These are phyloP conservation scores for Phylloporus arenicola DNA, from an alignment of 768 basidiomycete species.

Conservation along the genomic window DNA sequence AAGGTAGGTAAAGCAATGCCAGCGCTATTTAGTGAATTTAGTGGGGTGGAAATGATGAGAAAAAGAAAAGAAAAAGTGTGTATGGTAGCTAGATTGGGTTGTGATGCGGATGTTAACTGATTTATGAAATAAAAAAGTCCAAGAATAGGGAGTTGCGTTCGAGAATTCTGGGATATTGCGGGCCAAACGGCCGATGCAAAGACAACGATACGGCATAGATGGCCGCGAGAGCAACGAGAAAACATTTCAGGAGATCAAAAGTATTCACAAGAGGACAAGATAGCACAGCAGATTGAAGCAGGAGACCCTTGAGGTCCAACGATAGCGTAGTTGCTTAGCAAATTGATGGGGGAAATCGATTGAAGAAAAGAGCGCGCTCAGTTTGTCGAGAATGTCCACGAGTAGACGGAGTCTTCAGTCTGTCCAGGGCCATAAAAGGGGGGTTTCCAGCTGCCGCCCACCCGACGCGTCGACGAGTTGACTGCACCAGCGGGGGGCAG, in stretches of 20 bases:
- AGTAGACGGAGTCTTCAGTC: slow-evolving; percentile 28
- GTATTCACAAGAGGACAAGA: slow-evolving; percentile 24
- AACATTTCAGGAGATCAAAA: slow-evolving; percentile 2
- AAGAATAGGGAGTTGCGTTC: slow-evolving; percentile 1
- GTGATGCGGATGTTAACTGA: slow-evolving; percentile 5
- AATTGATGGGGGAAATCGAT: slow-evolving; percentile 11
- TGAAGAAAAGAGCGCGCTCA: not conserved
- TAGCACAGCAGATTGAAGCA: slow-evolving; percentile 4
- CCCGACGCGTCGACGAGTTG: slow-evolving; percentile 46
- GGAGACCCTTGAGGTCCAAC: slow-evolving; percentile 4
- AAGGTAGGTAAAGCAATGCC: not conserved
- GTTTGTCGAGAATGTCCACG: slow-evolving; percentile 23
- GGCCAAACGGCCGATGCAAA: not conserved
- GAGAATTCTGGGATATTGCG: not conserved
- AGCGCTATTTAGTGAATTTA: not conserved
- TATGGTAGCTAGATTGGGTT: slow-evolving; percentile 3
- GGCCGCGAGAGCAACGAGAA: not conserved
- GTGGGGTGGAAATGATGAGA: not conserved
- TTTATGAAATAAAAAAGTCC: slow-evolving; percentile 13
- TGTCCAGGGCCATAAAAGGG: slow-evolving; percentile 15
- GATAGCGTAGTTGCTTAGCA: slow-evolving; percentile 2
- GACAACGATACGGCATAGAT: not conserved
- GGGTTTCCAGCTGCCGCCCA: slow-evolving; percentile 46
- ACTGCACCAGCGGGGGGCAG: slow-evolving; percentile 52
- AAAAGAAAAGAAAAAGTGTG: not conserved